Percentiles rank a stretch among this genome's conserved stretches.
Conservation (phyloP, 1,284 basidiomycete genomes). For the Microbotryum saponariae region DNA sequence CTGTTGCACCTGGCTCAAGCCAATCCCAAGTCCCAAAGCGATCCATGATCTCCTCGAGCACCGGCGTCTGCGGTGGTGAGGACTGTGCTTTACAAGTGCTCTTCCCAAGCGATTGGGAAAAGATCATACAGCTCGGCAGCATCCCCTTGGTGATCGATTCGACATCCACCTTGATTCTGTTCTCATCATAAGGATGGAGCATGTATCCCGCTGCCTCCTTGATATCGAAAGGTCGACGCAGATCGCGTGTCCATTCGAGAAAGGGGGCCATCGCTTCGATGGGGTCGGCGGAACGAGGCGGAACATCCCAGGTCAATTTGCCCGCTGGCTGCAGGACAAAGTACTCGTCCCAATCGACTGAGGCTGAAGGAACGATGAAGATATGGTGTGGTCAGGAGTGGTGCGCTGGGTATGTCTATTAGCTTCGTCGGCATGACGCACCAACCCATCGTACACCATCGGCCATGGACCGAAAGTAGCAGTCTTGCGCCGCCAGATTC, state of each 20-base stretch:
- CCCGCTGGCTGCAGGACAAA: not conserved
- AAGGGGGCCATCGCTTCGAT: too few species aligned
- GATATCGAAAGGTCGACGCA: not conserved
- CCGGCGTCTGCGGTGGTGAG: not conserved
- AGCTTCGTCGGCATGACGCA: too few species aligned
- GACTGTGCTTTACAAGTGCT: too few species aligned
- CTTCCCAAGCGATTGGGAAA: not conserved
- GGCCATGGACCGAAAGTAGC: too few species aligned
- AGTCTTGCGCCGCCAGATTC: too few species aligned
- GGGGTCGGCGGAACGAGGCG: too few species aligned
- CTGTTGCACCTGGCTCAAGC: slow-evolving; percentile 2
- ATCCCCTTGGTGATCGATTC: not conserved
- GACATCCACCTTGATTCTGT: not conserved
- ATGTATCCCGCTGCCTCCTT: not conserved
- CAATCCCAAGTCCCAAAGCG: not conserved
- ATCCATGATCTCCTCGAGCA: not conserved
- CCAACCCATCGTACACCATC: too few species aligned
- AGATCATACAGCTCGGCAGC: not conserved
- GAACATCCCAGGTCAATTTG: not conserved
- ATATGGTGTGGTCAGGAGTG: not conserved
- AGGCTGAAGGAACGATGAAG: not conserved
- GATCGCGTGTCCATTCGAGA: too few species aligned
- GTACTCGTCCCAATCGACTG: too few species aligned
- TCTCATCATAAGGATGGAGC: not conserved
- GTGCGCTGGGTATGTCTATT: not conserved